Conservation (phyloP, 1,139 yeast genomes). For the Wickerhamiella pararugosa region DNA sequence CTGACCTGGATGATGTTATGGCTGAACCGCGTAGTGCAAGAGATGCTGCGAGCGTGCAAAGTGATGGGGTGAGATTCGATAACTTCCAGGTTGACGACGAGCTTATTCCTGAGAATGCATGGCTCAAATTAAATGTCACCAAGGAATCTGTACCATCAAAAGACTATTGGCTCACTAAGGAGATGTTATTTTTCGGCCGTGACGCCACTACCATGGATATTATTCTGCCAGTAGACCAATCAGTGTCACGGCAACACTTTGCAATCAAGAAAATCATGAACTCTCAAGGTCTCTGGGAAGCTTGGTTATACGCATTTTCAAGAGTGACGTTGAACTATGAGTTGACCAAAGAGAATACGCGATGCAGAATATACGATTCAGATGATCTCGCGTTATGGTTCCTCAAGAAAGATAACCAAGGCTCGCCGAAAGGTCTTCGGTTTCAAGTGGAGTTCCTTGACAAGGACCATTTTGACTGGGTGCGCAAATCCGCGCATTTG, state of each 20-base stretch:
- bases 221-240: slow-evolving; percentile 48
- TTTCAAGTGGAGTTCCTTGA: too few species aligned
- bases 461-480: too few species aligned
- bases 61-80: slow-evolving; percentile 11
- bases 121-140: slow-evolving; percentile 35
- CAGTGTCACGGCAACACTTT: slow-evolving; percentile 79
- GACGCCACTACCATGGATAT: slow-evolving; percentile 23
- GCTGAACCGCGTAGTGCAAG: slow-evolving; percentile 10
- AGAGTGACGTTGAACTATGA: background rate
- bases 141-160: slow-evolving; percentile 28
- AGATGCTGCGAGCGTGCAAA: slow-evolving; percentile 10
- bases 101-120: slow-evolving; percentile 32
- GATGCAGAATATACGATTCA: background rate
- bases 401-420: background rate
- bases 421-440: too few species aligned
- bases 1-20: slow-evolving; percentile 11
- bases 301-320: slow-evolving; percentile 73
- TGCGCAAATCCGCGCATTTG: too few species aligned
- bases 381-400: background rate
- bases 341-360: background rate
- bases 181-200: slow-evolving; percentile 23
- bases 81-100: slow-evolving; percentile 6
- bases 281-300: slow-evolving; percentile 38
- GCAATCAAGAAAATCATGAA: slow-evolving; percentile 33
- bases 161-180: slow-evolving; percentile 34